A percentile compares a stretch with the other conserved stretches of the same genome.
phyloP scores from a whole-genome alignment of 1,139 yeast species.

The Candida buenavistaensis region DNA sequence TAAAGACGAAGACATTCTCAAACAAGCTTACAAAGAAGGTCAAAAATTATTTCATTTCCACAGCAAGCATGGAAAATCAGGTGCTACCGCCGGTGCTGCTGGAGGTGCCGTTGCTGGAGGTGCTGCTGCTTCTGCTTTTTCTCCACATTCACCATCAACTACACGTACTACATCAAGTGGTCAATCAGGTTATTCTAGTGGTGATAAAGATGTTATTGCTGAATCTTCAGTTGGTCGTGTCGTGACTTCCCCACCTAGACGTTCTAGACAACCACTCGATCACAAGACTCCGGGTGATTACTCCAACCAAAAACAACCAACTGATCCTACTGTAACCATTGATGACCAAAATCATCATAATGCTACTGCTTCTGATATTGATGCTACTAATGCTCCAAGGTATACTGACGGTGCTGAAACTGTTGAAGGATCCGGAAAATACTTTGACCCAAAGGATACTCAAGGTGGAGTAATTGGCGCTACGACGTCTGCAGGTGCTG shows the following conservation, averaged over 20 bases:
- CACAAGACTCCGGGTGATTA: slow-evolving; percentile 34
- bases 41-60: slow-evolving; percentile 8
- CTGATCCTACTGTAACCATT: slow-evolving; percentile 23
- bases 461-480: slow-evolving; percentile 14
- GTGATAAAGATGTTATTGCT: slow-evolving; percentile 14
- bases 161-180: neutral
- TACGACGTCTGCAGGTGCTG: slow-evolving; percentile 16
- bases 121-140: neutral
- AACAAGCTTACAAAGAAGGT: slow-evolving; percentile 9
- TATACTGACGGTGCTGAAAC: slow-evolving; percentile 32
- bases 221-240: slow-evolving; percentile 32
- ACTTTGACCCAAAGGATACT: slow-evolving; percentile 38
- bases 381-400: slow-evolving; percentile 17
- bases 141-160: neutral
- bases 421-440: slow-evolving; percentile 31
- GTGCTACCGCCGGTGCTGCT: slow-evolving; percentile 9
- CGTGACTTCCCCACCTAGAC: slow-evolving; percentile 31
- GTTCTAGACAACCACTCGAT: slow-evolving; percentile 29
- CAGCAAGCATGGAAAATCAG: slow-evolving; percentile 6
- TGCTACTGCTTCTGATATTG: slow-evolving; percentile 8
- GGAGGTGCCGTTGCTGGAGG: slow-evolving; percentile 2
- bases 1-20: slow-evolving; percentile 7
- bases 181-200: slow-evolving; percentile 5
- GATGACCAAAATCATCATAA: too few relatives aligned
- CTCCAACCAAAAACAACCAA: slow-evolving; percentile 32